These are phyloP conservation scores for Didymella keratinophila DNA, from an alignment of 2,329 filamentous ascomycete species.

Conservation along the genomic window DNA sequence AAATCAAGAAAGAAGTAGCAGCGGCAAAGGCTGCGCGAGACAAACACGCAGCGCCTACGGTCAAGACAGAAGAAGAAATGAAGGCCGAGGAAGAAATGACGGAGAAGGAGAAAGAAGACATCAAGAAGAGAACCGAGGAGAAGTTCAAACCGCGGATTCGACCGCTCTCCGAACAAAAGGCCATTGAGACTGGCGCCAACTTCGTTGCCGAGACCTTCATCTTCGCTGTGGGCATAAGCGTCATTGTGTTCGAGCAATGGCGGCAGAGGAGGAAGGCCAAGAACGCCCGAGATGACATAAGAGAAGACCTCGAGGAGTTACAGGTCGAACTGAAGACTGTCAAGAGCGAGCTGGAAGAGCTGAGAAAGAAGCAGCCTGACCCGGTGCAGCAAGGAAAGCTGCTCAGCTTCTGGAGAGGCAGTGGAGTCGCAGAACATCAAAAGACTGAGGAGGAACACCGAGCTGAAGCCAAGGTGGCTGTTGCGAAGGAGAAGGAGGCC, in stretches of 20 bases:
- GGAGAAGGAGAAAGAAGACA: conserved; percentile 58
- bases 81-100: conserved; percentile 63
- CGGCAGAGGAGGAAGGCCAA: conserved; percentile 68
- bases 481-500: conserved; percentile 18
- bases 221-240: conserved; percentile 67
- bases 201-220: conserved; percentile 74
- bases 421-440: conserved; percentile 26
- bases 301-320: conserved; percentile 65
- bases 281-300: conserved; percentile 66
- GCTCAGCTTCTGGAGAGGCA: conserved; percentile 43
- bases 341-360: conserved; percentile 51
- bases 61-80: conserved; percentile 68
- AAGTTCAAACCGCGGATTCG: conserved; percentile 63
- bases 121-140: conserved; percentile 53
- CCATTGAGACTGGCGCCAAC: conserved; percentile 73
- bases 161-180: conserved; percentile 71
- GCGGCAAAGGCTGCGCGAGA: conserved; percentile 63
- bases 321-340: conserved; percentile 56
- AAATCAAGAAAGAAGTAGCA: conserved; percentile 62
- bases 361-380: conserved; percentile 48
- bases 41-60: conserved; percentile 62
- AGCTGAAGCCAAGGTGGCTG: conserved; percentile 16
- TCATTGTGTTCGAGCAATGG: conserved; percentile 70
- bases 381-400: conserved; percentile 36
- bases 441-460: conserved; percentile 29